Evolutionary conservation across 345 rosid genomes (phyloP), one percentile per base, ranked within the genome.

Genomic region (Camelina neglecta): DNA sequence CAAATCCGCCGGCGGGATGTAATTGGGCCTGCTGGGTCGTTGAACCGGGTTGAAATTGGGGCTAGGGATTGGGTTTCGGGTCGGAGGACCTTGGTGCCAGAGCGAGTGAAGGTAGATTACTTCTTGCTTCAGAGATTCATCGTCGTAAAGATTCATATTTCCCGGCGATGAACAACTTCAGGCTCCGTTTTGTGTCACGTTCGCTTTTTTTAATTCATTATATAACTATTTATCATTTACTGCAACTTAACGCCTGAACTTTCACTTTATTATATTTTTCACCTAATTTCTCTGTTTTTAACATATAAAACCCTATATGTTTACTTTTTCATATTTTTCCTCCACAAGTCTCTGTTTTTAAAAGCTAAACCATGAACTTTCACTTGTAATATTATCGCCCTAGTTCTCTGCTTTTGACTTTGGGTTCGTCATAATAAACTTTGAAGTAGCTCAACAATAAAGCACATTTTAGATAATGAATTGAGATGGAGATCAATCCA

Each of bases 81-180:
- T 50, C n/a, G 93, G 92, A 8, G 95, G 98, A 64, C 95, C 96
- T 70, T 78, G 86, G 53, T 82, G 88, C 95, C 93, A 89, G 56
- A 93, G 92, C 21, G 84, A 80, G 75, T 88, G 96, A 62, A 90
- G 96, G 83, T 82, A 86, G 62, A 87, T 76, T 24, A 89, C 96
- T 66, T 89, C 97, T 13, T 86, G 84, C 67, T 80, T 83, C 70
- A 82, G 81, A 23, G 81, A 75, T 71, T 80, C 79, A 50, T 84
- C 90, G 71, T 83, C 82, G 58, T 72, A 79, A n/a, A 78, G 81
- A 71, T 81, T 79, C 90, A 88, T 88, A 9, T 39, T 23, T 68
- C 11, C 68, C 68, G 68, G 51, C 41, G 62, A 3, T 1, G 41
- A 20, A 41, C 15, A 29, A 13, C 2, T 62, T 54, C 26, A 24